Base-by-base conservation (phyloP, 2,329 filamentous ascomycete genomes). In the Cryoendolithus antarcticus region DNA sequence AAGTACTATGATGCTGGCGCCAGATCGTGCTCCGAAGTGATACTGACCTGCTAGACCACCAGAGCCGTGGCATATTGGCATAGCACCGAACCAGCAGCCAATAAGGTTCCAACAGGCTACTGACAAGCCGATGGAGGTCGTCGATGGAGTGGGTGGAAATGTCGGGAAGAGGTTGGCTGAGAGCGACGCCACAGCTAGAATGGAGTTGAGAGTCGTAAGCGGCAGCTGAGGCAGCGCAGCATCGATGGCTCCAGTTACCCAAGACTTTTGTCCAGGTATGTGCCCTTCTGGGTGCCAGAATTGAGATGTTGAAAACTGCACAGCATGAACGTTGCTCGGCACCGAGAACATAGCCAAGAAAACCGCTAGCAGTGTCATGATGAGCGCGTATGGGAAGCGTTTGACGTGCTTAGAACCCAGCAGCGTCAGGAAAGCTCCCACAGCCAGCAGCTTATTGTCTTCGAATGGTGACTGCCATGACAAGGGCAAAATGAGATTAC, bases 61-160 rank as follows among this genome's bases (percentile, higher is more conserved):
- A 1, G 86, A 86, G 4, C 89, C 89, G 57, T 96, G 91, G 55
- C 91, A 96, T 3, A 91, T 78, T 3, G 89, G 91, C 91, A 95
- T 96, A 4, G 82, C 82, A 35, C 88, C 88, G 52, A 94, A 93
- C 83, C 85, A 93, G 52, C 84, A 88, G 10, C 82, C 82, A 1
- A 82, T 59, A 3, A 95, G 65, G 56, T 96, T 96, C 75, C 94
- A 93, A 2, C 69, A 53, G 0, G 80, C 79, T 3, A 96, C 84
- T 39, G 85, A 93, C 43, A 88, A 58, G 1, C 88, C 89, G 24
- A 96, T 69, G 1, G 77, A 70, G 0, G 85, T 89, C 4, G 86
- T 80, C 0, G 75, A 76, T 0, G 86, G 85, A 0, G 78, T 66
- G 0, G 56, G 39, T 1, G 63, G 62, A 5, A 45, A 52, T 12